Percentiles rank a stretch among this genome's conserved stretches.
phyloP scores from a whole-genome alignment of 2,329 filamentous ascomycete genomes.

The Diaporthe eres region DNA sequence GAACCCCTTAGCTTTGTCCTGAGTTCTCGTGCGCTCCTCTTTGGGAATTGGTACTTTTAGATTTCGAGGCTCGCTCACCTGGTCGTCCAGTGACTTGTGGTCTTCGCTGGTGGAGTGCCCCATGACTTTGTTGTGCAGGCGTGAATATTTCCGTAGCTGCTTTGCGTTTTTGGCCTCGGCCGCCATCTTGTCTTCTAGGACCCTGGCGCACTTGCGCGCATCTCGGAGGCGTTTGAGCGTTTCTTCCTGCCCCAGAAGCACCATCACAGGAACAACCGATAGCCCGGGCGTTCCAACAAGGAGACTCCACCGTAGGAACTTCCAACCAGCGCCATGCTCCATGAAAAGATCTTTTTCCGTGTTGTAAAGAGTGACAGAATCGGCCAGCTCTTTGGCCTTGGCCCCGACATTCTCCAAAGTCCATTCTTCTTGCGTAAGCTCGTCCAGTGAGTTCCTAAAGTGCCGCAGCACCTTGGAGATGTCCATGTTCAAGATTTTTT shows the following conservation, averaged over 20 bases:
- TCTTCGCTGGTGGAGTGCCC: background rate
- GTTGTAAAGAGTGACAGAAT: constrained; percentile 35
- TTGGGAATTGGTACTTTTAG: background rate
- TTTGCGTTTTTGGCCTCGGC: background rate
- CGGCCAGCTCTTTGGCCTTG: constrained; percentile 29
- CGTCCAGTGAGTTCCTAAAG: constrained; percentile 5
- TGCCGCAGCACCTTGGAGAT: constrained; percentile 25
- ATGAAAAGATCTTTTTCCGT: constrained; percentile 30
- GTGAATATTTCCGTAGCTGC: background rate
- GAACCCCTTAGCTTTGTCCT: constrained; percentile 2
- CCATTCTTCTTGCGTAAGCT: constrained; percentile 22
- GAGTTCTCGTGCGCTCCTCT: background rate
- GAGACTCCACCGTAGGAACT: constrained; percentile 51
- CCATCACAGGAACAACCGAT: constrained; percentile 46
- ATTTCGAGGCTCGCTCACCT: constrained; percentile 25
- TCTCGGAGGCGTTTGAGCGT: constrained; percentile 45
- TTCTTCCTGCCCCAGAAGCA: constrained; percentile 50
- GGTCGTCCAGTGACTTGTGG: background rate
- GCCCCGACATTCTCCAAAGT: constrained; percentile 20
- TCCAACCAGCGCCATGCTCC: constrained; percentile 44
- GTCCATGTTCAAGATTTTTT: constrained; percentile 26
- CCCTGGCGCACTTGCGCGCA: constrained; percentile 19
- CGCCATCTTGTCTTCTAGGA: constrained; percentile 12
- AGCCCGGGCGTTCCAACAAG: constrained; percentile 46
- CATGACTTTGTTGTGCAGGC: background rate